Conservation (phyloP, 768 basidiomycete genomes). For the Cyclocybe aegerita region DNA sequence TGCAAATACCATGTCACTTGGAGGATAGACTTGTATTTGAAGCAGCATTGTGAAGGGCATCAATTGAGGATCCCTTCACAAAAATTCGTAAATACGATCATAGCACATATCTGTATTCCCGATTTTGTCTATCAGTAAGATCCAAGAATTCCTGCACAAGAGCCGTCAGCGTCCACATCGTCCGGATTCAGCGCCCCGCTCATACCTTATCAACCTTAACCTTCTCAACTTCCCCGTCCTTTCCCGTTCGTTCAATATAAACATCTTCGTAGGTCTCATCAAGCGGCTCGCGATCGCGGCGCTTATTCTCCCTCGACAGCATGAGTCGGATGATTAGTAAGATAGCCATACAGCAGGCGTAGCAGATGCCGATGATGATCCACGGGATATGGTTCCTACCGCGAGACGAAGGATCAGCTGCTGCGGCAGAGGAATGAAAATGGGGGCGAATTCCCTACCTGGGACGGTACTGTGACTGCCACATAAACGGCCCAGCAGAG, state of each 20-base stretch:
- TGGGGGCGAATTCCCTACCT: constrained; percentile 35
- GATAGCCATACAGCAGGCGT: constrained; percentile 47
- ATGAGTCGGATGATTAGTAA: constrained; percentile 50
- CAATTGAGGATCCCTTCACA: too few species aligned
- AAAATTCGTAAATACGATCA: constrained; percentile 21
- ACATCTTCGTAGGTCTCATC: constrained; percentile 60
- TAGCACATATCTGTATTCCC: constrained; percentile 72
- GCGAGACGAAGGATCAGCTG: neutral
- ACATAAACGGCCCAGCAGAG: constrained; percentile 75
- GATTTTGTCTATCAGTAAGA: constrained; percentile 70
- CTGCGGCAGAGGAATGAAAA: neutral
- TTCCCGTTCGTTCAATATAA: constrained; percentile 52
- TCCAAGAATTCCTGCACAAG: constrained; percentile 62
- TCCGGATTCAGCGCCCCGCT: neutral
- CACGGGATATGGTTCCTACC: constrained; percentile 71
- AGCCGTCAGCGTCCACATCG: constrained; percentile 1
- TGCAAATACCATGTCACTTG: too few species aligned
- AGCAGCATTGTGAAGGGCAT: too few species aligned
- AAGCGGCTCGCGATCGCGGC: constrained; percentile 55
- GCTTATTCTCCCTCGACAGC: constrained; percentile 60
- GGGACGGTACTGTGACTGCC: constrained; percentile 66
- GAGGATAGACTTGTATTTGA: too few species aligned
- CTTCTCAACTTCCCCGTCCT: constrained; percentile 51
- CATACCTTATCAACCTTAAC: constrained; percentile 69
- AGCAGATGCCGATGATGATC: constrained; percentile 72